Conservation (phyloP, 2,329 filamentous ascomycete genomes). For the Fusarium ramigenum region DNA sequence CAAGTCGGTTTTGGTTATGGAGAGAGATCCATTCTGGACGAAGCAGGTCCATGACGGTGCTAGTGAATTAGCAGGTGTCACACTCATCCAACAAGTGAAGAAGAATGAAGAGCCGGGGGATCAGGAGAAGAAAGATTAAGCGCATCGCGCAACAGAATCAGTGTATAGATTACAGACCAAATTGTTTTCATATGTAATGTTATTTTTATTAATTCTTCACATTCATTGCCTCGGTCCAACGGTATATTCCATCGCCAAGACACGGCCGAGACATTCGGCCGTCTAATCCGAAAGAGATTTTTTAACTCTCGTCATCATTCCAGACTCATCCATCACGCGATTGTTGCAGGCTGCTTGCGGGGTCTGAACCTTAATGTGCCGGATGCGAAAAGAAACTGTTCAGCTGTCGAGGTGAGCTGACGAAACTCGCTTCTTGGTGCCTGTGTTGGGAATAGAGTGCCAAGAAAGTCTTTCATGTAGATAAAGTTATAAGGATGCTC, state of each 20-base stretch:
- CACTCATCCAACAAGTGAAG: conserved; percentile 48
- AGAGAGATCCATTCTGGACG: conserved; percentile 53
- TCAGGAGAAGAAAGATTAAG: conserved; percentile 28
- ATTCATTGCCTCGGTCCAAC: background rate
- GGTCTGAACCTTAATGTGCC: background rate
- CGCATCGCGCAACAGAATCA: background rate
- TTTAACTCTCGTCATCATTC: background rate
- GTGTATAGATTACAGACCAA: background rate
- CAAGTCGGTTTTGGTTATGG: conserved; percentile 48
- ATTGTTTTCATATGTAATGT: background rate
- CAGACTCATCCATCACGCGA: background rate
- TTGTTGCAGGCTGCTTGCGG: background rate
- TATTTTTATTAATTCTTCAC: background rate
- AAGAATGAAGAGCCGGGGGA: conserved; percentile 15
- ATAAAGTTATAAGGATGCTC: background rate
- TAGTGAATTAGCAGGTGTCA: conserved; percentile 48
- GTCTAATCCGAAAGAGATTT: background rate
- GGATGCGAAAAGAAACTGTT: background rate
- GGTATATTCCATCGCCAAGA: background rate
- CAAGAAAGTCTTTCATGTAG: background rate
- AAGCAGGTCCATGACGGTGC: conserved; percentile 53
- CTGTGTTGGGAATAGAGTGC: background rate
- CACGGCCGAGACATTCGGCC: background rate
- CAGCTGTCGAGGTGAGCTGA: background rate
- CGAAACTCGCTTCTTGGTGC: background rate